phyloP scores from a whole-genome alignment of 345 rosid genomes.

The Brassica nigra region DNA sequence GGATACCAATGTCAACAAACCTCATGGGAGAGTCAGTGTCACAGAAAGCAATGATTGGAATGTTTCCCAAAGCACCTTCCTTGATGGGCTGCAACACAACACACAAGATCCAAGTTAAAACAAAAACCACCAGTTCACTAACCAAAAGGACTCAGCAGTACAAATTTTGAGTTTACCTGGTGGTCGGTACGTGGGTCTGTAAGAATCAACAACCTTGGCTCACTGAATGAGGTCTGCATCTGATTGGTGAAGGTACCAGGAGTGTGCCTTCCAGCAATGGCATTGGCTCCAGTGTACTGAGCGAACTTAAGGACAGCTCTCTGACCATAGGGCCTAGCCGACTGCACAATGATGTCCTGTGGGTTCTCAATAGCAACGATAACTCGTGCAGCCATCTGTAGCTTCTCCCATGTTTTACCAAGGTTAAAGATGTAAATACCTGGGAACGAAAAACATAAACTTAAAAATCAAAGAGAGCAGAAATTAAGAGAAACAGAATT shows the following conservation, averaged over 20 bases:
- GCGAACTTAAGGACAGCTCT: constrained; percentile 93
- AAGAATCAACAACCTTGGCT: constrained; percentile 81
- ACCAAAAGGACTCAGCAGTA: background rate
- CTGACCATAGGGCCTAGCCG: constrained; percentile 98
- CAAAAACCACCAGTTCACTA: background rate
- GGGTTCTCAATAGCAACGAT: constrained; percentile 90
- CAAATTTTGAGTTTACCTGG: constrained; percentile 52
- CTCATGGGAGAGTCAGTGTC: constrained; percentile 97
- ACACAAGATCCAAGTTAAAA: background rate
- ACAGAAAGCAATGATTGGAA: constrained; percentile 92
- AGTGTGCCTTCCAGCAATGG: constrained; percentile 97
- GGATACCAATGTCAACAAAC: constrained; percentile 91
- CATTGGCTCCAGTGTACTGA: constrained; percentile 86
- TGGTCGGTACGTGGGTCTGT: constrained; percentile 97
- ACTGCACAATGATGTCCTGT: constrained; percentile 89
- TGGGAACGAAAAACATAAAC: constrained; percentile 10
- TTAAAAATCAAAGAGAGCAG: too few relatives aligned
- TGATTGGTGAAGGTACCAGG: constrained; percentile 98
- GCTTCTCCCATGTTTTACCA: constrained; percentile 93
- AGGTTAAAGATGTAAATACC: constrained; percentile 91
- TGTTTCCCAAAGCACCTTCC: constrained; percentile 95
- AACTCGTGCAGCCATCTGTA: constrained; percentile 77
- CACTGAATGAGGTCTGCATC: constrained; percentile 86
- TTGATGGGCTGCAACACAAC: constrained; percentile 73
- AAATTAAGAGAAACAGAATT: background rate